Conservation (phyloP, 2,329 filamentous ascomycete genomes). For the Ophidiomyces ophidiicola region DNA sequence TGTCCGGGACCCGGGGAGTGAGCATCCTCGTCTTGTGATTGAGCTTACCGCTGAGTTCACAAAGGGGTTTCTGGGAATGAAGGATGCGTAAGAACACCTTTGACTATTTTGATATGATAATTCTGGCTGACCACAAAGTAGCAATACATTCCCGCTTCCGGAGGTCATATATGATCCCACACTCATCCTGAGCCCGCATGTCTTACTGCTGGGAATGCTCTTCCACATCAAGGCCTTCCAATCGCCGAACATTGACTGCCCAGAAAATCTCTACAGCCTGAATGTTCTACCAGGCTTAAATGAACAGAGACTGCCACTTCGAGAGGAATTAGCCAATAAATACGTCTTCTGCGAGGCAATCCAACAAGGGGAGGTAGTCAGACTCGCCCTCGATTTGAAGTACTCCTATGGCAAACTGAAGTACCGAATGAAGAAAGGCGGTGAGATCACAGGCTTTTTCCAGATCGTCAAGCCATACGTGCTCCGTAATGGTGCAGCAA, state of each 20-base stretch:
- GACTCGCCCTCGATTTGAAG: not conserved
- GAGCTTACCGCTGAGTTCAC: slow-evolving; percentile 7
- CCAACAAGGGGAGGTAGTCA: not conserved
- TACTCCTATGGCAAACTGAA: slow-evolving; percentile 1
- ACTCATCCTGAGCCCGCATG: slow-evolving; percentile 24
- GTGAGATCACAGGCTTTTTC: slow-evolving; percentile 9
- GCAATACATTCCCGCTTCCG: slow-evolving; percentile 23
- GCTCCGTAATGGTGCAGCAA: slow-evolving; percentile 8
- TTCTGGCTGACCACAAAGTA: slow-evolving; percentile 11
- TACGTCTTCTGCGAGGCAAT: slow-evolving; percentile 22
- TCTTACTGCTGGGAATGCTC: slow-evolving; percentile 24
- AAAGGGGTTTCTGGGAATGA: slow-evolving; percentile 6
- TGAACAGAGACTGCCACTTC: slow-evolving; percentile 25
- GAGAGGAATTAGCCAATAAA: slow-evolving; percentile 23
- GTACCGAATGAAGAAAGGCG: slow-evolving; percentile 8
- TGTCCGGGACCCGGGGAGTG: not conserved
- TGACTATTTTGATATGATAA: too few relatives aligned
- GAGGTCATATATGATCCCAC: slow-evolving; percentile 25
- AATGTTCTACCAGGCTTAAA: slow-evolving; percentile 23
- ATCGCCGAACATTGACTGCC: slow-evolving; percentile 18
- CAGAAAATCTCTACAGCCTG: slow-evolving; percentile 27
- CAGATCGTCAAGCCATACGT: slow-evolving; percentile 8
- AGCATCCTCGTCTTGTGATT: slow-evolving; percentile 3
- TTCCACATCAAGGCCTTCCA: slow-evolving; percentile 26
- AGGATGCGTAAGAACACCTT: slow-evolving; percentile 7